A percentile compares a stretch with the other conserved stretches of the same genome.
These are phyloP conservation scores for Boletus albobrunnescens DNA, from an alignment of 1,284 basidiomycete species.

Conservation along the genomic window DNA sequence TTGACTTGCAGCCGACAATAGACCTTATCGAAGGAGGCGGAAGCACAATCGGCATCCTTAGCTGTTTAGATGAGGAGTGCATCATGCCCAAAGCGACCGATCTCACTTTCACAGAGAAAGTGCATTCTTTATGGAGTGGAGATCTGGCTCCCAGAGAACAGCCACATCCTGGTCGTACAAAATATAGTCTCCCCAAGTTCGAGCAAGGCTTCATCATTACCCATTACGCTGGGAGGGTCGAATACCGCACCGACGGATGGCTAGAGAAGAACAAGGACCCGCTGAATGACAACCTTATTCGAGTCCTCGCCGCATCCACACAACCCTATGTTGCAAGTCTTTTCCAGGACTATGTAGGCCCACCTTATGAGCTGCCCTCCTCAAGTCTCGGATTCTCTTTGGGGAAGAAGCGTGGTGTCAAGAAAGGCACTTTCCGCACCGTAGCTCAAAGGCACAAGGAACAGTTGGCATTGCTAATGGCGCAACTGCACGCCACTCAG, in stretches of 20 bases:
- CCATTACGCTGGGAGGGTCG: constrained; percentile 96
- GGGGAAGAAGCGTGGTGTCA: constrained; percentile 76
- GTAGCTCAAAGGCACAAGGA: constrained; percentile 96
- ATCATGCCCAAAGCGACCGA: constrained; percentile 99
- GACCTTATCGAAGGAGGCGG: constrained; percentile 90
- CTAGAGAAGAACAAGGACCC: constrained; percentile 99
- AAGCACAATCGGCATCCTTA: constrained; percentile 81
- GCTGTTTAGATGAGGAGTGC: constrained; percentile 95
- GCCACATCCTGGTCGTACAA: constrained; percentile 71
- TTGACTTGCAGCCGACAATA: constrained; percentile 97
- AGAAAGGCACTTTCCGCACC: constrained; percentile 96
- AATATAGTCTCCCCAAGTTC: constrained; percentile 87
- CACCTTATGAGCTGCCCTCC: constrained; percentile 31
- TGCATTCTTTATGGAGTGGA: constrained; percentile 68
- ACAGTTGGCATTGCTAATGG: constrained; percentile 90
- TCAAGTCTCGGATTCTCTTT: constrained; percentile 41
- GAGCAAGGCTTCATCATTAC: constrained; percentile 93
- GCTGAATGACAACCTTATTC: constrained; percentile 92
- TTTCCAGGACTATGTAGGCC: constrained; percentile 78
- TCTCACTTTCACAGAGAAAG: constrained; percentile 91
- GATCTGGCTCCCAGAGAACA: constrained; percentile 46
- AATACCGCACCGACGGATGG: constrained; percentile 96
- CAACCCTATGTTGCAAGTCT: constrained; percentile 81
- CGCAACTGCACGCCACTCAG: constrained; percentile 88
- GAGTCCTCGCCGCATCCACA: constrained; percentile 81